A percentile compares a stretch with the other conserved stretches of the same genome.
phyloP scores from a whole-genome alignment of 1,284 basidiomycete species.

The Ustilago bromivora region DNA sequence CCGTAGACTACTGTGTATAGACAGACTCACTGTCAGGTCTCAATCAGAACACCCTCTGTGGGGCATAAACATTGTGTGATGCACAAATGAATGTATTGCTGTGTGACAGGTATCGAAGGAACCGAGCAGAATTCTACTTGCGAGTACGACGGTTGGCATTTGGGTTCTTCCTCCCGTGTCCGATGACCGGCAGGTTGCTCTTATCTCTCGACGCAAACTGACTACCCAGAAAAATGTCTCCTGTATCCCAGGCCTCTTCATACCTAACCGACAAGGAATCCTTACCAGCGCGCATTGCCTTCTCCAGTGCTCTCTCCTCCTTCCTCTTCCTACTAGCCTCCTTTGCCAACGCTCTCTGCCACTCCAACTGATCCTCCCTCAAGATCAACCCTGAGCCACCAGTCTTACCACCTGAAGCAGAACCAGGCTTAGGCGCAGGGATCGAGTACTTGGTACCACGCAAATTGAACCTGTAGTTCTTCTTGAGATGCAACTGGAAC shows the following conservation, averaged over 20 bases:
- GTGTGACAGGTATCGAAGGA: background rate
- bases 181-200: slow-evolving; percentile 61
- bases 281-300: slow-evolving; percentile 55
- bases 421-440: slow-evolving; percentile 87
- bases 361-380: slow-evolving; percentile 68
- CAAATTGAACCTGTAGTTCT: slow-evolving; percentile 85
- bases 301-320: slow-evolving; percentile 56
- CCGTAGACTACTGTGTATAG: no score
- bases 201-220: slow-evolving; percentile 32
- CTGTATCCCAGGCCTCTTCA: slow-evolving; percentile 66
- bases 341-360: slow-evolving; percentile 62
- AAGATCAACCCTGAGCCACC: slow-evolving; percentile 60
- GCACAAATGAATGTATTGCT: background rate
- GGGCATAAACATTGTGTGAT: background rate
- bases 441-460: slow-evolving; percentile 95
- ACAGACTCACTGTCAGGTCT: background rate
- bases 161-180: slow-evolving; percentile 67
- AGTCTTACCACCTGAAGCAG: slow-evolving; percentile 55
- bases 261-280: slow-evolving; percentile 63
- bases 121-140: slow-evolving; percentile 22
- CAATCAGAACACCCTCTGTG: background rate
- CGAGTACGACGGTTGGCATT: slow-evolving; percentile 57
- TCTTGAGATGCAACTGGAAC: slow-evolving; percentile 66
- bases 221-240: slow-evolving; percentile 59
- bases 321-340: slow-evolving; percentile 59